A percentile compares a stretch with the other conserved stretches of the same genome.
Conservation (phyloP, 2,329 filamentous ascomycete species). For the Aspergillus tanneri region DNA sequence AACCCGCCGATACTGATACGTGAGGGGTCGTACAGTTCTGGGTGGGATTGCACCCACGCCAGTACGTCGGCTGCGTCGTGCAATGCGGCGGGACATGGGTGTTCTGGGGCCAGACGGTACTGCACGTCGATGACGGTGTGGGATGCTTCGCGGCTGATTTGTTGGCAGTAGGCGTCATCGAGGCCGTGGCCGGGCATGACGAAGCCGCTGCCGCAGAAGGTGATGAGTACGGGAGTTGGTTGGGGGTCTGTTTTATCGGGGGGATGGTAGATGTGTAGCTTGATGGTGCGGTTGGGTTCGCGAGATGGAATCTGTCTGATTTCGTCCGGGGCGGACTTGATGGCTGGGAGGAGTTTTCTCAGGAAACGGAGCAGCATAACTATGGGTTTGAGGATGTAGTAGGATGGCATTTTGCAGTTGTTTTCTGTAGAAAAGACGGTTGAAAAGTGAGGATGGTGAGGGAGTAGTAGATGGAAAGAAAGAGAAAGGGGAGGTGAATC, state of each 20-base stretch:
- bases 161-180: conserved; percentile 29
- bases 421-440: not conserved
- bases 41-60: conserved; percentile 31
- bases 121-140: conserved; percentile 38
- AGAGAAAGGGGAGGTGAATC: conserved; percentile 2
- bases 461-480: not conserved
- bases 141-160: conserved; percentile 20
- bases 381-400: conserved; percentile 7
- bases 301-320: conserved; percentile 24
- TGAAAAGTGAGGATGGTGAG: not conserved
- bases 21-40: conserved; percentile 29
- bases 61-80: conserved; percentile 39
- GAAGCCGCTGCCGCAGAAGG: conserved; percentile 34
- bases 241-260: not conserved
- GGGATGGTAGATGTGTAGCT: conserved; percentile 27
- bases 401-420: not conserved
- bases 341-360: not conserved
- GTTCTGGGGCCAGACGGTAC: conserved; percentile 42
- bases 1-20: conserved; percentile 41
- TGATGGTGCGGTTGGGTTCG: conserved; percentile 25
- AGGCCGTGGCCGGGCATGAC: conserved; percentile 28
- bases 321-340: conserved; percentile 22
- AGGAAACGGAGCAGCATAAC: conserved; percentile 2
- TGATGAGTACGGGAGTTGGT: conserved; percentile 27
- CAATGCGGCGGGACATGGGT: conserved; percentile 39